Evolutionary conservation across 768 basidiomycete species (phyloP).

Genomic region (Mycena rosella): DNA sequence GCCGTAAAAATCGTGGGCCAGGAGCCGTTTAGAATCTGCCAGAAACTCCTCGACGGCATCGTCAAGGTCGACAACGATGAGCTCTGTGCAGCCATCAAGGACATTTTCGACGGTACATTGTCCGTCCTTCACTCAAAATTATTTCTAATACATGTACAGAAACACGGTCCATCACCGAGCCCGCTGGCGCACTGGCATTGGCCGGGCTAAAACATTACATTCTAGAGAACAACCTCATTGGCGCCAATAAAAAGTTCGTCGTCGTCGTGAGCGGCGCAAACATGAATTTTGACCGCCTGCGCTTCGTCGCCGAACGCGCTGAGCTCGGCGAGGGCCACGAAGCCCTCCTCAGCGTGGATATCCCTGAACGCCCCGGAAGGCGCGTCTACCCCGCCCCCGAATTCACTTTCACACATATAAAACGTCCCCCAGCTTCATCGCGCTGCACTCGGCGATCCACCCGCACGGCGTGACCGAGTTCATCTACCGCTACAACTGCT

Average conservation of each 20-base stretch:
- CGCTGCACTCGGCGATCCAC: constrained; percentile 87
- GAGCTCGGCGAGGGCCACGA: constrained; percentile 97
- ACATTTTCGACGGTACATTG: constrained; percentile 92
- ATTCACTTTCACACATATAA: not conserved
- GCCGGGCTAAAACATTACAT: constrained; percentile 95
- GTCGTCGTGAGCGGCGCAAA: constrained; percentile 96
- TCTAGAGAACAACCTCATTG: constrained; percentile 81
- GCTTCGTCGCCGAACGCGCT: constrained; percentile 99
- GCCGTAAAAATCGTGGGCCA: constrained; percentile 96
- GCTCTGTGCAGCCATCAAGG: constrained; percentile 98
- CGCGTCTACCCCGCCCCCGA: constrained; percentile 46
- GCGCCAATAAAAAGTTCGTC: constrained; percentile 89
- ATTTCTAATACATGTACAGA: constrained; percentile 60
- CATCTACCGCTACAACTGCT: constrained; percentile 86
- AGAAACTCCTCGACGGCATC: constrained; percentile 84
- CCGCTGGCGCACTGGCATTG: constrained; percentile 92
- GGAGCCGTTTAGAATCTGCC: constrained; percentile 94
- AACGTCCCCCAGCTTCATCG: constrained; percentile 75
- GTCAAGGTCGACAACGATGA: constrained; percentile 94
- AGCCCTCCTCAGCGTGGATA: constrained; percentile 92
- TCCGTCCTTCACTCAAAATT: not conserved
- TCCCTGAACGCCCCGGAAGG: constrained; percentile 95
- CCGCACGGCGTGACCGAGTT: constrained; percentile 97
- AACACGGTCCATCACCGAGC: constrained; percentile 96
- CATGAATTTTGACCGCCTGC: constrained; percentile 97